A percentile compares a stretch with the other conserved stretches of the same genome.
Conservation (phyloP, 768 basidiomycete genomes). For the Gymnopilus junonius region DNA sequence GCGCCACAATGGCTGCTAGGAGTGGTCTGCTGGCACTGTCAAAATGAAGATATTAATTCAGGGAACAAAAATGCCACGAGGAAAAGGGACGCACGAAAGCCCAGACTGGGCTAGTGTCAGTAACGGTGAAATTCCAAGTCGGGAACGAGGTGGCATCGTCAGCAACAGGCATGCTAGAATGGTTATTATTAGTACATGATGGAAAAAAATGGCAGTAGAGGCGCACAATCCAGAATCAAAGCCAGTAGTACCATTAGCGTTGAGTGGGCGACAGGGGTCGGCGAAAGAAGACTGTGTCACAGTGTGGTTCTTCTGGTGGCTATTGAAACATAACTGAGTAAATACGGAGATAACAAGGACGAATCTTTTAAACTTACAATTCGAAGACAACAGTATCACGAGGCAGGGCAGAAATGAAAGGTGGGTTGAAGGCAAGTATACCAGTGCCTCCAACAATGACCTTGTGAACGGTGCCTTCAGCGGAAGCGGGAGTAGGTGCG, state of each 20-base stretch:
- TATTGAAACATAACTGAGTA: slow-evolving; percentile 22
- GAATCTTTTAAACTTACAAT: slow-evolving; percentile 45
- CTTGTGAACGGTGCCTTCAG: slow-evolving; percentile 49
- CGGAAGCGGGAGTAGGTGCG: slow-evolving; percentile 54
- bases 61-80: not conserved
- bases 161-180: slow-evolving; percentile 42
- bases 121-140: slow-evolving; percentile 60
- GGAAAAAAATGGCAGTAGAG: not conserved
- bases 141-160: slow-evolving; percentile 51
- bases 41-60: slow-evolving; percentile 10
- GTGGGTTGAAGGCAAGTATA: slow-evolving; percentile 53
- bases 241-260: slow-evolving; percentile 42
- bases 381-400: slow-evolving; percentile 63
- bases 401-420: slow-evolving; percentile 50
- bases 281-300: slow-evolving; percentile 67
- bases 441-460: slow-evolving; percentile 59
- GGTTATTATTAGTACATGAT: not conserved
- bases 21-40: slow-evolving; percentile 47
- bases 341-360: not conserved
- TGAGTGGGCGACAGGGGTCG: slow-evolving; percentile 56
- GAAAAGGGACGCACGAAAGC: slow-evolving; percentile 44
- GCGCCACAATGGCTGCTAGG: slow-evolving; percentile 51
- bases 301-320: slow-evolving; percentile 71
- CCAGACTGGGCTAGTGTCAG: slow-evolving; percentile 62
- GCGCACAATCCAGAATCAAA: slow-evolving; percentile 66